Evolutionary conservation across 805 yeast genomes (phyloP).

Genomic region (Dipodascopsis uninucleata): DNA sequence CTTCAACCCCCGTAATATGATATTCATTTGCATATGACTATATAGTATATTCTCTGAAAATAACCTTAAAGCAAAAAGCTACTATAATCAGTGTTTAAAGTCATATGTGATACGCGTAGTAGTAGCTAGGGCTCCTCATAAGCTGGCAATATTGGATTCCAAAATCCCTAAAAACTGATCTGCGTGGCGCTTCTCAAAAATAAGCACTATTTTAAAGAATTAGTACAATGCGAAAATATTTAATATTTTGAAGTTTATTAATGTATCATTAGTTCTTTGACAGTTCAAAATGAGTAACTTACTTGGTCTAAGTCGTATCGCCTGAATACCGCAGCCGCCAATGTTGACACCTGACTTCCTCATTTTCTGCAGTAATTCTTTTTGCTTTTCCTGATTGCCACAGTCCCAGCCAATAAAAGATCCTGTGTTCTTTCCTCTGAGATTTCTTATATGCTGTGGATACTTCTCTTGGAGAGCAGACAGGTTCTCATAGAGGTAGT

Average conservation of each 20-base stretch:
- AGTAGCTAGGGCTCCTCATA: no score
- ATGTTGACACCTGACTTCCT: slow-evolving; percentile 67
- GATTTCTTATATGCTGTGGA: slow-evolving; percentile 49
- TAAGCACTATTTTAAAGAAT: slow-evolving; percentile 40
- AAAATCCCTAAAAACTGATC: no score
- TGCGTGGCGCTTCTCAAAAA: slow-evolving; percentile 77
- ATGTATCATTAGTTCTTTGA: no score
- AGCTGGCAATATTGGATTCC: no score
- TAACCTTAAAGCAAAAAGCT: no score
- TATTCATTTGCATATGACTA: no score
- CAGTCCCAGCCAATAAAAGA: slow-evolving; percentile 82
- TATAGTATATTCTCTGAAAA: no score
- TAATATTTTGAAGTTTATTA: no score
- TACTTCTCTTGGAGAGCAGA: slow-evolving; percentile 49
- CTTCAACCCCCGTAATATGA: no score
- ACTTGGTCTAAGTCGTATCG: slow-evolving; percentile 76
- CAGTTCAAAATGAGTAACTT: slow-evolving; percentile 1
- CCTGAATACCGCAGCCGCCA: slow-evolving; percentile 79
- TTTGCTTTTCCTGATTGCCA: slow-evolving; percentile 52
- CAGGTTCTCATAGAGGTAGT: slow-evolving; percentile 57
- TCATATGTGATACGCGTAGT: no score
- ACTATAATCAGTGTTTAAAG: no score
- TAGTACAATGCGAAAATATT: neutral
- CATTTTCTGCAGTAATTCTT: slow-evolving; percentile 57
- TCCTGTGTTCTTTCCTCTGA: slow-evolving; percentile 72